Evolutionary conservation across 2,329 filamentous ascomycete genomes (phyloP), one percentile per base, ranked within the genome.

Genomic region (Apiospora saccharicola): DNA sequence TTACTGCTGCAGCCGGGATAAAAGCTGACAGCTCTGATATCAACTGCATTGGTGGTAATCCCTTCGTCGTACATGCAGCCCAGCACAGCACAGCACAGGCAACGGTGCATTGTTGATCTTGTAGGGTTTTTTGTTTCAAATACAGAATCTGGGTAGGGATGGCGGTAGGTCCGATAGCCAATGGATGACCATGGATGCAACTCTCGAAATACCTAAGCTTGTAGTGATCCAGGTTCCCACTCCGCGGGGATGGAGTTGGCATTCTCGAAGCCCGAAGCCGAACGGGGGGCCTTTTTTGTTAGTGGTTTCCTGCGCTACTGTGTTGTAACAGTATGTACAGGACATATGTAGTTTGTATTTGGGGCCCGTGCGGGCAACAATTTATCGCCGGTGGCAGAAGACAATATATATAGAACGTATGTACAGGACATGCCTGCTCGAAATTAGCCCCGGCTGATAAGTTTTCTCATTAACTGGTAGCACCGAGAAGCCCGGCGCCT

Each of bases 91-190:
- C 51, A 37, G 30, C 53, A 37, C 22, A 30, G 30, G 53, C 53
- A 37, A 37, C 53, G 30, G 53, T 64, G 53, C 53, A 64, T 64
- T 37, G 53, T 37, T 64, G 53, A 64, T 64, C 53, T 22, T 41
- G 53, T 37, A 64, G 53, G 53, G 30, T n/a, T 64, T 12, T 64
- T n/a, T 37, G 53, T 64, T 64, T 64, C 53, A 64, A 37, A 41
- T 64, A 64, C 53, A 64, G 26, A 37, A n/a, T n/a, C 30, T 37
- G 53, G 8, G 51, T 64, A 37, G 30, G 53, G 53, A 64, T 37
- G 53, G 30, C 30, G 5, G 53, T 64, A 41, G 8, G 53, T 37
- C 53, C 30, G 53, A 64, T 41, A 13, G 53, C 30, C 53, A 64
- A 64, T 64, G 53, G 53, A 22, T 37, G 53, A 13, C 19, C 53